A percentile compares a stretch with the other conserved stretches of the same genome.
phyloP scores from a whole-genome alignment of 805 yeast species.

The Starmerella roubikii region DNA sequence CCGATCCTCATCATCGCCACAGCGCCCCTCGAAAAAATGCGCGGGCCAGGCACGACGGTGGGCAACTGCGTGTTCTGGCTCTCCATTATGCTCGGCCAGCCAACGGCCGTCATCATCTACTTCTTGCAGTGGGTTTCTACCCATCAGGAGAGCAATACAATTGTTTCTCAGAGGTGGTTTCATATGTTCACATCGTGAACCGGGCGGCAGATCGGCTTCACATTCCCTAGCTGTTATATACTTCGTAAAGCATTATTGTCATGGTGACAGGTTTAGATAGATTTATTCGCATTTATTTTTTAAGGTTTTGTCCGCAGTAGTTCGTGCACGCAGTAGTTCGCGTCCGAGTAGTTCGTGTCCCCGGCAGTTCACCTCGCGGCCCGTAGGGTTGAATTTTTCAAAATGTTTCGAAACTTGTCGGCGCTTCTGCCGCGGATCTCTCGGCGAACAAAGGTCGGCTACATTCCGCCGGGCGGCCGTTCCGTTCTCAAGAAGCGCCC shows the following conservation, averaged over 20 bases:
- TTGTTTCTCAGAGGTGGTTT: neutral
- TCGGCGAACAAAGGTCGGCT: slow-evolving; percentile 13
- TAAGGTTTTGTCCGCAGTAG: too few species aligned
- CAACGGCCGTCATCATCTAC: slow-evolving; percentile 33
- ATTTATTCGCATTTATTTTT: too few species aligned
- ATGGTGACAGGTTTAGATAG: too few species aligned
- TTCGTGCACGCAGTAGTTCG: too few species aligned
- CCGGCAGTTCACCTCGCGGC: too few species aligned
- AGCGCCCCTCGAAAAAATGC: slow-evolving; percentile 30
- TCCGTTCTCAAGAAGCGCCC: slow-evolving; percentile 18
- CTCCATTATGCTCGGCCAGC: slow-evolving; percentile 35
- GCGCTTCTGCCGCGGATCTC: slow-evolving; percentile 6
- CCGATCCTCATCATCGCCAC: slow-evolving; percentile 32
- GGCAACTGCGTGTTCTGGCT: slow-evolving; percentile 38
- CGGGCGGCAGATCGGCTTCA: too few species aligned
- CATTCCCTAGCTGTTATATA: too few species aligned
- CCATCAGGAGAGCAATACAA: slow-evolving; percentile 9
- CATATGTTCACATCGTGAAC: too few species aligned
- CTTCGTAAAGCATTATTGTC: too few species aligned
- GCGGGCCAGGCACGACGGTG: slow-evolving; percentile 30
- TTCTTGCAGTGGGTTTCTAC: slow-evolving; percentile 31
- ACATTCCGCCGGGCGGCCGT: slow-evolving; percentile 22
- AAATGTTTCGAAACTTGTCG: slow-evolving; percentile 1
- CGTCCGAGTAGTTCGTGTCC: too few species aligned
- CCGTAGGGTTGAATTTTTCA: too few species aligned